These are phyloP conservation scores for Trichoderma pleuroti DNA, from an alignment of 2,329 filamentous ascomycete genomes.

Conservation along the genomic window DNA sequence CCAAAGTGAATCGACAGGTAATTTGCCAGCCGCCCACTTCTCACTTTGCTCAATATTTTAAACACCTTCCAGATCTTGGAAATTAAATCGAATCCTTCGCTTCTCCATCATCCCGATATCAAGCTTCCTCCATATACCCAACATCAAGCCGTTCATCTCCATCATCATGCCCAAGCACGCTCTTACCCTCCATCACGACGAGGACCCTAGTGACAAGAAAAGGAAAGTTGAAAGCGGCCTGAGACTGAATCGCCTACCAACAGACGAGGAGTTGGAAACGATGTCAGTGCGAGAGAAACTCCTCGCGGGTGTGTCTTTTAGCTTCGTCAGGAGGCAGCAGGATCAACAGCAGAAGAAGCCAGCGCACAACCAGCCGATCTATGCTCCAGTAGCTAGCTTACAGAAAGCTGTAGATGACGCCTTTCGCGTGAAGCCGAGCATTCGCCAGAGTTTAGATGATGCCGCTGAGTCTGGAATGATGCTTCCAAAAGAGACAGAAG, in stretches of 20 bases:
- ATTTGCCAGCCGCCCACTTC: neutral
- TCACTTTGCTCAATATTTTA: neutral
- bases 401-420: neutral
- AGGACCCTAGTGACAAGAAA: neutral
- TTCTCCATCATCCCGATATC: neutral
- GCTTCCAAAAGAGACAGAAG: neutral
- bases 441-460: neutral
- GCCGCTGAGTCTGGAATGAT: neutral
- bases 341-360: neutral
- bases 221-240: neutral
- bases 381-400: neutral
- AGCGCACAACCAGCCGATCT: neutral
- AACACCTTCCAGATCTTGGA: neutral
- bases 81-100: neutral
- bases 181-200: neutral
- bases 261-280: neutral
- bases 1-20: conserved; percentile 2
- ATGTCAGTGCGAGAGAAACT: conserved; percentile 8
- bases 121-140: neutral
- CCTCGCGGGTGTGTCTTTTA: neutral
- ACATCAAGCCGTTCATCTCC: neutral
- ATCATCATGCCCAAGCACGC: neutral
- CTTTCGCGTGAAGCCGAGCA: neutral
- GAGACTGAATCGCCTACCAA: neutral
- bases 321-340: neutral